Evolutionary conservation across 2,329 filamentous ascomycete species (phyloP).

Genomic region (Gremmenia infestans): DNA sequence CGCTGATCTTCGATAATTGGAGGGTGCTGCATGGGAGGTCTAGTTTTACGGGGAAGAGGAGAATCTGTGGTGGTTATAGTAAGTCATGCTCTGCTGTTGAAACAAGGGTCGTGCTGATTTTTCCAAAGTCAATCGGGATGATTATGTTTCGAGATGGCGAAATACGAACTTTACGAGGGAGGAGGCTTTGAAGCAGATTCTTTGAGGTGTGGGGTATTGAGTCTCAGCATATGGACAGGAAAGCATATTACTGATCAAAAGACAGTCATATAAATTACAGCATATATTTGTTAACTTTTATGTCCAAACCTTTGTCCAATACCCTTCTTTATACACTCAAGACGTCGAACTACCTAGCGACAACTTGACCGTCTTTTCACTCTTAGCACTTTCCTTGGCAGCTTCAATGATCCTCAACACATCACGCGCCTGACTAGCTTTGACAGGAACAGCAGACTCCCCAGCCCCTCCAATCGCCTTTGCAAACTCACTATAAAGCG

Average conservation of each 20-base stretch:
- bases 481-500: slow-evolving; percentile 57
- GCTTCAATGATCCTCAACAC: slow-evolving; percentile 53
- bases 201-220: slow-evolving; percentile 11
- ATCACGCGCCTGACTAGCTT: slow-evolving; percentile 45
- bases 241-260: not conserved
- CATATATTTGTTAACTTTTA: too few species aligned
- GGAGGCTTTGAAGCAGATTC: slow-evolving; percentile 24
- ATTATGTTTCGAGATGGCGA: slow-evolving; percentile 72
- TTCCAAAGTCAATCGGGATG: slow-evolving; percentile 66
- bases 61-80: slow-evolving; percentile 91
- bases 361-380: slow-evolving; percentile 35
- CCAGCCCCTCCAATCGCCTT: slow-evolving; percentile 43
- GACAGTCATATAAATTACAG: not conserved
- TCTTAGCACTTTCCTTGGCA: slow-evolving; percentile 47
- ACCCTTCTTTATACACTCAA: not conserved
- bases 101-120: slow-evolving; percentile 12
- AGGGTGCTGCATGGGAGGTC: slow-evolving; percentile 83
- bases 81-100: slow-evolving; percentile 36
- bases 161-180: slow-evolving; percentile 56
- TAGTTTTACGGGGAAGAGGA: slow-evolving; percentile 75
- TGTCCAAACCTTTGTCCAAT: too few species aligned
- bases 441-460: slow-evolving; percentile 49
- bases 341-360: slow-evolving; percentile 1
- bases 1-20: slow-evolving; percentile 94
- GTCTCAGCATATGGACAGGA: not conserved